Evolutionary conservation across 2,329 filamentous ascomycete species (phyloP), one percentile per base, ranked within the genome.

Genomic region (Fusarium citri): DNA sequence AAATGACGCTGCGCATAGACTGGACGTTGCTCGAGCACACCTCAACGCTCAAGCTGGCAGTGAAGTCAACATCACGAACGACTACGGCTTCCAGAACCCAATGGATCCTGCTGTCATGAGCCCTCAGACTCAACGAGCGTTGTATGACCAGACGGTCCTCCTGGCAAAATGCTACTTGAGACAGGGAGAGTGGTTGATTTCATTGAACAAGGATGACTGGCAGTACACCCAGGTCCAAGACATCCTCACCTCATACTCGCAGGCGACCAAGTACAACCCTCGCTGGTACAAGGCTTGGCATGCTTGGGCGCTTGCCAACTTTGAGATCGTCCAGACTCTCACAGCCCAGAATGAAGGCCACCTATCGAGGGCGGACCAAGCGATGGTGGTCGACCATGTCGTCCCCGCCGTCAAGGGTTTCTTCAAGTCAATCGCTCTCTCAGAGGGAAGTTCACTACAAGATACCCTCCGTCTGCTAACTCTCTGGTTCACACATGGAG

Each of bases 271-370:
- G 63, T 98, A 97, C 81, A 97, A 99, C 78, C 91, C 94, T 34
- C 90, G 91, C 66, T 99, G 95, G 89, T 99, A 99, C 84, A 99
- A 99, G 82, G 96, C 97, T 10, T 99, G 96, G 96, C 96, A 99
- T 80, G 93, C 96, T 0, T 99, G 96, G 95, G 97, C 96, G 14
- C 82, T 99, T 68, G 95, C 96, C 56, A 99, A 99, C 80, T 99
- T 99, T 76, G 95, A 99, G 81, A 96, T 99, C 60, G 94, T 98
- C 40, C 97, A 96, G 73, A 89, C 92, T 1, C 84, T 96, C 60
- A 88, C 91, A 11, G 86, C 91, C 23, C 87, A 89, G 59, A 86
- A 86, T 18, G 92, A 92, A 68, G 85, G 88, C 41, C 80, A 79
- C 47, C 41, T 81, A 20, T 76, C 76, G 1, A 71, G 77, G 31